These are phyloP conservation scores for Tuber calosporum DNA, from an alignment of 495 filamentous ascomycete species.

Conservation along the genomic window DNA sequence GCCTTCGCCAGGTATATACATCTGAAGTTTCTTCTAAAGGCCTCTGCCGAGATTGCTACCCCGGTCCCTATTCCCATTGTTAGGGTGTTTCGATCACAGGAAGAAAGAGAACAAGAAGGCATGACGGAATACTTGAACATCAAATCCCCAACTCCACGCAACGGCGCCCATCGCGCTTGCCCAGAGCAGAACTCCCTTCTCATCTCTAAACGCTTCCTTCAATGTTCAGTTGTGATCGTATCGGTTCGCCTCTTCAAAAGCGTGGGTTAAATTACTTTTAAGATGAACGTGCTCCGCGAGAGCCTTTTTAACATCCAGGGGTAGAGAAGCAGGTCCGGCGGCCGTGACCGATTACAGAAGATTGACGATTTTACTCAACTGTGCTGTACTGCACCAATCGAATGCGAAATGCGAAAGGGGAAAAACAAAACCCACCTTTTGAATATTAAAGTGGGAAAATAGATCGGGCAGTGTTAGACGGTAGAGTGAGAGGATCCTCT, in stretches of 20 bases:
- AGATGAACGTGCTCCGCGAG: neutral
- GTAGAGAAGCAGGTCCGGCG: neutral
- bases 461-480: too few relatives aligned
- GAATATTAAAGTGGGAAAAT: too few relatives aligned
- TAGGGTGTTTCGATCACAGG: neutral
- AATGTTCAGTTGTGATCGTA: slow-evolving; percentile 17
- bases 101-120: neutral
- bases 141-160: slow-evolving; percentile 42
- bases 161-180: slow-evolving; percentile 12
- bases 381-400: neutral
- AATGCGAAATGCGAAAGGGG: neutral
- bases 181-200: slow-evolving; percentile 14
- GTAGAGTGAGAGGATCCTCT: too few relatives aligned
- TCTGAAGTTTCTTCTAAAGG: slow-evolving; percentile 44
- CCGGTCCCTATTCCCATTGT: slow-evolving; percentile 32
- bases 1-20: slow-evolving; percentile 40
- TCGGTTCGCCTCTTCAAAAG: slow-evolving; percentile 18
- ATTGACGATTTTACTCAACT: neutral
- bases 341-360: neutral
- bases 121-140: slow-evolving; percentile 41
- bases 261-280: neutral
- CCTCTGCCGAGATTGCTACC: slow-evolving; percentile 42
- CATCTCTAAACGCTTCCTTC: slow-evolving; percentile 6
- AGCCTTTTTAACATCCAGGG: neutral
- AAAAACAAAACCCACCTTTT: too few relatives aligned